A percentile compares a stretch with the other conserved stretches of the same genome.
Conservation (phyloP, 805 yeast species). For the Yamadazyma sp. region DNA sequence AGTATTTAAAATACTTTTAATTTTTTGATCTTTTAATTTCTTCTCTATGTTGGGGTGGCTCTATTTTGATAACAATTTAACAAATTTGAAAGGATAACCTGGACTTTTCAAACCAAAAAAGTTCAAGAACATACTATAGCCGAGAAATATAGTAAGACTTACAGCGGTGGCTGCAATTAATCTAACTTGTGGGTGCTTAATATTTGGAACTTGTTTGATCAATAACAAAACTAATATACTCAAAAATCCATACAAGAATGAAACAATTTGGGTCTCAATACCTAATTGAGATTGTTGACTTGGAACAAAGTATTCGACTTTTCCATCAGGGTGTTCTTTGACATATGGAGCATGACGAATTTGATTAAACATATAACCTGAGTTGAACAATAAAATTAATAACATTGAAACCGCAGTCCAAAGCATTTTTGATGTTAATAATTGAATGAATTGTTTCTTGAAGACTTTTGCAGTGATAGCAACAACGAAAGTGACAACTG, state of each 20-base stretch:
- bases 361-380: constrained; percentile 92
- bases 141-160: constrained; percentile 45
- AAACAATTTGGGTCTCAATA: constrained; percentile 84
- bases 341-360: constrained; percentile 74
- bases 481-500: constrained; percentile 22
- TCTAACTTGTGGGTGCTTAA: constrained; percentile 43
- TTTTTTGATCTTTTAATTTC: too few relatives aligned
- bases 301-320: constrained; percentile 35
- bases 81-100: constrained; percentile 72
- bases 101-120: constrained; percentile 68
- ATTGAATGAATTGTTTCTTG: constrained; percentile 17
- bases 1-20: too few relatives aligned
- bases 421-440: constrained; percentile 51
- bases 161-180: constrained; percentile 47
- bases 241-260: constrained; percentile 67
- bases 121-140: constrained; percentile 61
- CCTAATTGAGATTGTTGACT: constrained; percentile 81
- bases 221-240: constrained; percentile 59
- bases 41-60: too few relatives aligned
- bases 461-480: constrained; percentile 25
- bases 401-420: constrained; percentile 76
- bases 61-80: constrained; percentile 10
- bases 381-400: constrained; percentile 63
- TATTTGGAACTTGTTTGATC: constrained; percentile 52
- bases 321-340: constrained; percentile 39